Conservation (phyloP, 75 land plant genomes). For the Pinus albicaulis region DNA sequence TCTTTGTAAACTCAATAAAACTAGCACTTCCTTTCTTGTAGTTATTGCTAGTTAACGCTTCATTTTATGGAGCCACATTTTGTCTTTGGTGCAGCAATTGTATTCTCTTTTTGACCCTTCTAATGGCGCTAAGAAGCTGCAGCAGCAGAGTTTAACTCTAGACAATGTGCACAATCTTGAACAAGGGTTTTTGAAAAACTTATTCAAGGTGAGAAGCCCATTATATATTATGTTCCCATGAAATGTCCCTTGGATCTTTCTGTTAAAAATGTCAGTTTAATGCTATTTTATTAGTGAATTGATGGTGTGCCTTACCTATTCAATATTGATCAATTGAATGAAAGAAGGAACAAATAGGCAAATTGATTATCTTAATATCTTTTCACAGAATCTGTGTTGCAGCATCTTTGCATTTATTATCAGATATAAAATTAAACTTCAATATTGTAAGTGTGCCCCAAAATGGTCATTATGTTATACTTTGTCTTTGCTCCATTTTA, state of each 20-base stretch:
- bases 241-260: background rate
- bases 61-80: background rate
- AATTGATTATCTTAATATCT: background rate
- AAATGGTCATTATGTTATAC: no score
- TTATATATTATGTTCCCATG: background rate
- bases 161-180: constrained; percentile 75
- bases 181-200: constrained; percentile 65
- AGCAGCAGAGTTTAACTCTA: constrained; percentile 62
- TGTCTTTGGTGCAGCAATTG: constrained; percentile 62
- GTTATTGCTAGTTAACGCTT: background rate
- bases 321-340: background rate
- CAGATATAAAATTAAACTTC: background rate
- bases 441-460: no score
- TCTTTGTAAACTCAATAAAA: constrained; percentile 1
- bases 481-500: no score
- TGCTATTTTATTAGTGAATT: background rate
- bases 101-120: constrained; percentile 95
- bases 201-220: constrained; percentile 62
- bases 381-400: background rate
- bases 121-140: constrained; percentile 65
- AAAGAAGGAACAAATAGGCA: background rate
- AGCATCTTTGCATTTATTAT: background rate
- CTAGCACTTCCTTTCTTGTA: background rate
- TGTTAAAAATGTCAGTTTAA: background rate
- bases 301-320: background rate